phyloP scores from a whole-genome alignment of 2,329 filamentous ascomycete species.

The Drechslerella dactyloides region DNA sequence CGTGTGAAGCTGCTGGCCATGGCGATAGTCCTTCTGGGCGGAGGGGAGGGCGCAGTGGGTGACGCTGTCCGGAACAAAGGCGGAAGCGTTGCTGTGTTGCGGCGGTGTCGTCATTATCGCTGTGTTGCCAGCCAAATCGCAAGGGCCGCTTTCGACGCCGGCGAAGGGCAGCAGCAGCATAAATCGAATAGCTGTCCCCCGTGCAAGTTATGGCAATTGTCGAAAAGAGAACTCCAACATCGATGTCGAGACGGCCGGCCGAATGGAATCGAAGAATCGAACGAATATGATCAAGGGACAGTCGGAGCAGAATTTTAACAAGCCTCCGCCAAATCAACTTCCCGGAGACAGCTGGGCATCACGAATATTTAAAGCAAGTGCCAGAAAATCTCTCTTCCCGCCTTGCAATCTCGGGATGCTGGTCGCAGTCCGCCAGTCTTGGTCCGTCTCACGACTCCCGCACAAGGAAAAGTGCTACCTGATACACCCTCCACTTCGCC shows the following conservation, averaged over 20 bases:
- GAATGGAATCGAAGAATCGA: too few species aligned
- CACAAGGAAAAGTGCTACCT: slow-evolving; percentile 45
- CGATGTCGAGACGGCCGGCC: neutral
- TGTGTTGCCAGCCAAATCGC: slow-evolving; percentile 15
- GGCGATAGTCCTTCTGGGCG: slow-evolving; percentile 6
- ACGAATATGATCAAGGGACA: too few species aligned
- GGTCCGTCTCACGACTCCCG: slow-evolving; percentile 27
- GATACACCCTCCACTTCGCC: slow-evolving; percentile 33
- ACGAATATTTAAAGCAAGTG: slow-evolving; percentile 2
- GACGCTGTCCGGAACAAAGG: slow-evolving; percentile 41
- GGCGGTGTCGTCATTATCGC: slow-evolving; percentile 45
- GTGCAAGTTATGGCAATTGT: too few species aligned
- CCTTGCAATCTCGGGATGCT: slow-evolving; percentile 42
- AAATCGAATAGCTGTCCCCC: too few species aligned
- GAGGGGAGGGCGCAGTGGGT: slow-evolving; percentile 35
- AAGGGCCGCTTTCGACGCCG: slow-evolving; percentile 33
- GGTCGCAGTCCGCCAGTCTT: slow-evolving; percentile 8
- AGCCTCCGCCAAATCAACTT: too few species aligned
- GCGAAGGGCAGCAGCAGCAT: slow-evolving; percentile 29
- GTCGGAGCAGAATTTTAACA: too few species aligned
- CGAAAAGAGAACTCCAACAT: too few species aligned
- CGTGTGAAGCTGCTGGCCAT: slow-evolving; percentile 21
- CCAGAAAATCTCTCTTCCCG: slow-evolving; percentile 32
- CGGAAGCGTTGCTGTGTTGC: slow-evolving; percentile 43
- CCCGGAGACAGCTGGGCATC: slow-evolving; percentile 16